Evolutionary conservation across 371 early-diverging fungal species (phyloP).

Genomic region (Syncephalastrum sp.): DNA sequence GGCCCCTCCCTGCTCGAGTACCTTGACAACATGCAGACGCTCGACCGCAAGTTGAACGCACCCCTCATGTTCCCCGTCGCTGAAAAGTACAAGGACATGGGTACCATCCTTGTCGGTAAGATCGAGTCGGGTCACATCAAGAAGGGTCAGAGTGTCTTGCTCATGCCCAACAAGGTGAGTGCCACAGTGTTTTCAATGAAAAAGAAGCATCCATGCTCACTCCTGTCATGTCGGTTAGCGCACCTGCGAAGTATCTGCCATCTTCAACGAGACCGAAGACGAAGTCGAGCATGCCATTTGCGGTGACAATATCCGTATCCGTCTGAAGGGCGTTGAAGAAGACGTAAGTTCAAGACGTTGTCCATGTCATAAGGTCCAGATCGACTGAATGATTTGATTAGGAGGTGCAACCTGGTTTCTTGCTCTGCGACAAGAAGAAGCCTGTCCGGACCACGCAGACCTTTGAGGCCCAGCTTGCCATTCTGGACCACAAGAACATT

Average conservation of each 20-base stretch:
- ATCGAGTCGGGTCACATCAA: slow-evolving; percentile 90
- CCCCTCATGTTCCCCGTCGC: slow-evolving; percentile 93
- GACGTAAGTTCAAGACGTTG: slow-evolving; percentile 48
- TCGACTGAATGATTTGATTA: slow-evolving; percentile 10
- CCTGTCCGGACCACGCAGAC: slow-evolving; percentile 76
- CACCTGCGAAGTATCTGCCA: slow-evolving; percentile 71
- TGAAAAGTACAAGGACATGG: slow-evolving; percentile 97
- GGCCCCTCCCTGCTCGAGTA: slow-evolving; percentile 94
- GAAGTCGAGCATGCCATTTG: slow-evolving; percentile 79
- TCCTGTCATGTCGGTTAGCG: slow-evolving; percentile 21
- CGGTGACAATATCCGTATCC: slow-evolving; percentile 93
- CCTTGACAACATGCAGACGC: slow-evolving; percentile 78
- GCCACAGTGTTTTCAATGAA: background rate
- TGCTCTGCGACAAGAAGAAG: slow-evolving; percentile 75
- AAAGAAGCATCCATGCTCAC: background rate
- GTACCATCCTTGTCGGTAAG: slow-evolving; percentile 93
- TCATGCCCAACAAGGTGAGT: slow-evolving; percentile 92
- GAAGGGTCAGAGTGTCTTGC: slow-evolving; percentile 77
- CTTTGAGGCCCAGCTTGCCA: slow-evolving; percentile 88
- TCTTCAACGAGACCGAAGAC: slow-evolving; percentile 80
- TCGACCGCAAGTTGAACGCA: slow-evolving; percentile 82
- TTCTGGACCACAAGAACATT: slow-evolving; percentile 93
- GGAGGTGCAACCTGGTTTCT: slow-evolving; percentile 85
- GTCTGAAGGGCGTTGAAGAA: slow-evolving; percentile 92
- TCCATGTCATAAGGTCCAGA: background rate